Conservation (phyloP, 2,329 filamentous ascomycete genomes). For the Colletotrichum sp. region DNA sequence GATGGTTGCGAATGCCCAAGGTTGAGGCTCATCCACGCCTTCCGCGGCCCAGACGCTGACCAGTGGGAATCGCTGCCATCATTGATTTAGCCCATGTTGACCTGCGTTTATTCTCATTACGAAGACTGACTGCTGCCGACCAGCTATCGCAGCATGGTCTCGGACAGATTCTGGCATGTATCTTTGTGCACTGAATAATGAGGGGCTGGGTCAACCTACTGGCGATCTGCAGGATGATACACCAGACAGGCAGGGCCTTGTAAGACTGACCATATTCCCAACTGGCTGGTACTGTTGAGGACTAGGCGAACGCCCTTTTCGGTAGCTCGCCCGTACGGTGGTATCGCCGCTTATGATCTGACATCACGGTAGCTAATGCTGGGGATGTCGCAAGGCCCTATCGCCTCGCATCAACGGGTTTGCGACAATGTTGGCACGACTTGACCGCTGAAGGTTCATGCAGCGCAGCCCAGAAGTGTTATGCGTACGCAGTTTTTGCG, state of each 20-base stretch:
- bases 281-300: constrained; percentile 8
- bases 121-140: background rate
- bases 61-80: background rate
- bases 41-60: background rate
- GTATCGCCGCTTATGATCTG: background rate
- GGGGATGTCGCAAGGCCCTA: background rate
- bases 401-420: background rate
- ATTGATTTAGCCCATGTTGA: background rate
- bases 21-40: constrained; percentile 4
- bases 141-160: background rate
- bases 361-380: background rate
- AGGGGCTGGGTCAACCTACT: background rate
- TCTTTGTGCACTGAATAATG: background rate
- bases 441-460: background rate
- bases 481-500: background rate
- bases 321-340: constrained; percentile 3
- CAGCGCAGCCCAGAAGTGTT: background rate
- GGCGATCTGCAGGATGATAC: constrained; percentile 11
- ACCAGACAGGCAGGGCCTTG: constrained; percentile 2
- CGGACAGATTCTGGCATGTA: background rate
- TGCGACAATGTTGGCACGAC: constrained; percentile 8
- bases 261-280: constrained; percentile 8
- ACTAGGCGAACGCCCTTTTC: constrained; percentile 4
- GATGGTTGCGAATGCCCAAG: background rate
- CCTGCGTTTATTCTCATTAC: background rate